Conservation (phyloP, 768 basidiomycete genomes). For the Auricularia cornea region DNA sequence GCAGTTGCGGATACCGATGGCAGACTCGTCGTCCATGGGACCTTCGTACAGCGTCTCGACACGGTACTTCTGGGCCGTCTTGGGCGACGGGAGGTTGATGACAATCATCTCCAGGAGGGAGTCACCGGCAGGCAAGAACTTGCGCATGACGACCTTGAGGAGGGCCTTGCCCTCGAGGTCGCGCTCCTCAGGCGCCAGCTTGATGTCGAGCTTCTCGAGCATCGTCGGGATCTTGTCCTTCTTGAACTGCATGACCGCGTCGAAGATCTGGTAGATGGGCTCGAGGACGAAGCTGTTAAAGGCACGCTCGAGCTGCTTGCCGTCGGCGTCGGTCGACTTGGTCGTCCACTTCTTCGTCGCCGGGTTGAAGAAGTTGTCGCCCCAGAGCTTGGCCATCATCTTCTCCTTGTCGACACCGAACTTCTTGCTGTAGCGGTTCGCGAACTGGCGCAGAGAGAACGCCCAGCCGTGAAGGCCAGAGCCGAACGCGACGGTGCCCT, state of each 20-base stretch:
- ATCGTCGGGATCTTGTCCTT: constrained; percentile 77
- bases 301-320: constrained; percentile 91
- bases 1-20: constrained; percentile 96
- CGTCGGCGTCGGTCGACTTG: constrained; percentile 62
- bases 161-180: constrained; percentile 93
- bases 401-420: constrained; percentile 99
- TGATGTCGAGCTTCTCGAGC: constrained; percentile 94
- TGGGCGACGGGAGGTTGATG: constrained; percentile 96
- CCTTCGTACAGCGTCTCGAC: constrained; percentile 99
- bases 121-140: constrained; percentile 99
- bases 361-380: constrained; percentile 99
- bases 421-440: constrained; percentile 89
- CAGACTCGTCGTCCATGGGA: constrained; percentile 99
- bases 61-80: constrained; percentile 96
- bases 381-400: constrained; percentile 97
- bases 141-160: constrained; percentile 97
- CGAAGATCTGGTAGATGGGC: constrained; percentile 98
- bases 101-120: constrained; percentile 99
- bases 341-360: constrained; percentile 94
- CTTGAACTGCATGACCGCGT: constrained; percentile 98
- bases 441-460: constrained; percentile 98
- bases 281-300: constrained; percentile 99
- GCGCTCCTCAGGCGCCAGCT: constrained; percentile 78
- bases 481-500: constrained; percentile 97
- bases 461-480: constrained; percentile 99